Base-by-base conservation (phyloP, 352 stramenopile species). In the Globisporangium carolinianum region DNA sequence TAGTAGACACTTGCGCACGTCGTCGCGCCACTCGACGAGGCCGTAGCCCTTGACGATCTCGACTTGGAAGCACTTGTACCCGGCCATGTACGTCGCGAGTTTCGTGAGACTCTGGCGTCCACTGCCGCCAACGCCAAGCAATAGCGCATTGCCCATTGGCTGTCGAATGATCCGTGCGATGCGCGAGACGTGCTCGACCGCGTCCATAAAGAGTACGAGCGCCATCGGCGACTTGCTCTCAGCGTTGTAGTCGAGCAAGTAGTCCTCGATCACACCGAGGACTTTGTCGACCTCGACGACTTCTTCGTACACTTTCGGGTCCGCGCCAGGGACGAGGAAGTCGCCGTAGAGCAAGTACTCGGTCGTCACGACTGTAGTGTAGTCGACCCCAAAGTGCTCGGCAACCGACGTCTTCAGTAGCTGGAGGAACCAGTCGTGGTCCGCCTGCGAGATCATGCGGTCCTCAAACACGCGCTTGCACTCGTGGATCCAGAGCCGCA, bases 1-100 rank as follows among this genome's bases (percentile, higher is more conserved):
- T 41, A 98, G 64, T 7, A 97, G 60, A 52, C 83, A 93, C 59
- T 89, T 94, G 60, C 97, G 98, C 4, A 98, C 72, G 46, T 98
- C 90, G 8, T 98, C 93, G 17, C 89, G 86, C 91, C 93, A 98
- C 61, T 98, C 92, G 0, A 68, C 68, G 57, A 95, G 86, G 10
- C 93, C 89, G 57, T 98, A 98, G 6, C 87, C 90, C 57, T 98
- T 98, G 5, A 92, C 75, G 58, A 98, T 98, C 64, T 98, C 94
- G n/a, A 98, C 87, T 64, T 98, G 92, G 48, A 96, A 97, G 12
- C 95, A 86, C 38, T 92, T 85, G 68, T 97, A 98, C 0, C 89
- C 89, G 3, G 90, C 89, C 80, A 98, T 97, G 54, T 96, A 98
- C 0, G 88, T 90, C 9, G 94, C 90, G 0, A 98, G 73, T 24